A percentile compares a stretch with the other conserved stretches of the same genome.
Evolutionary conservation across 257 asterid species (phyloP).

Genomic region (Leptodermis oblonga): DNA sequence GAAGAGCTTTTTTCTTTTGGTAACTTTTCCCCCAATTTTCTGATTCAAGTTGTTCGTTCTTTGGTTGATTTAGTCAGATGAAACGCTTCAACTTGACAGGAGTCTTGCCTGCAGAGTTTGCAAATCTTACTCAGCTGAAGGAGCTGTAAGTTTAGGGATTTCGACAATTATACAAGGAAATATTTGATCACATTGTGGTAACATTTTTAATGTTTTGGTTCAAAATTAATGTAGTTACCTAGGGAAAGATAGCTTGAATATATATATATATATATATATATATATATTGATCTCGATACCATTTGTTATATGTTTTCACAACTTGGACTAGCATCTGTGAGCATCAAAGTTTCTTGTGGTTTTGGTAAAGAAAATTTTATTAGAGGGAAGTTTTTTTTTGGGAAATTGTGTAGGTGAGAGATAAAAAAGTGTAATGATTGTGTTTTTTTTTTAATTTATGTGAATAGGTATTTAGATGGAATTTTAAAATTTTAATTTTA

Average conservation of each 20-base stretch:
- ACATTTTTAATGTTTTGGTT: background rate
- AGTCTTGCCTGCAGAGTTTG: constrained; percentile 60
- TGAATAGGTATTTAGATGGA: too few relatives aligned
- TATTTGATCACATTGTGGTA: background rate
- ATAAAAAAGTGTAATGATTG: too few relatives aligned
- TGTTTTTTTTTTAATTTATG: background rate
- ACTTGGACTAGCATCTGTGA: background rate
- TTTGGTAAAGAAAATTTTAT: too few relatives aligned
- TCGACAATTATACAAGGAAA: background rate
- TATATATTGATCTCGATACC: too few relatives aligned
- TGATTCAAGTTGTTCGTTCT: background rate
- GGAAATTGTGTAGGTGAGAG: too few relatives aligned
- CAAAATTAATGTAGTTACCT: too few relatives aligned
- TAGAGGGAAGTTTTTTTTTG: too few relatives aligned
- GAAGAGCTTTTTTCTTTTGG: background rate
- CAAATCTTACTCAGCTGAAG: constrained; percentile 44
- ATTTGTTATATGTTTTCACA: too few relatives aligned
- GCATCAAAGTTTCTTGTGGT: background rate
- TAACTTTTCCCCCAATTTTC: too few relatives aligned
- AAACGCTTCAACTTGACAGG: constrained; percentile 66
- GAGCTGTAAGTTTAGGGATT: constrained; percentile 50
- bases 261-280: too few relatives aligned
- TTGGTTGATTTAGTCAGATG: constrained; percentile 40
- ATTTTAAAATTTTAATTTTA: too few relatives aligned
- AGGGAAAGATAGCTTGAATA: too few relatives aligned